Conservation (phyloP, 805 yeast genomes). For the Kazachstania africana region DNA sequence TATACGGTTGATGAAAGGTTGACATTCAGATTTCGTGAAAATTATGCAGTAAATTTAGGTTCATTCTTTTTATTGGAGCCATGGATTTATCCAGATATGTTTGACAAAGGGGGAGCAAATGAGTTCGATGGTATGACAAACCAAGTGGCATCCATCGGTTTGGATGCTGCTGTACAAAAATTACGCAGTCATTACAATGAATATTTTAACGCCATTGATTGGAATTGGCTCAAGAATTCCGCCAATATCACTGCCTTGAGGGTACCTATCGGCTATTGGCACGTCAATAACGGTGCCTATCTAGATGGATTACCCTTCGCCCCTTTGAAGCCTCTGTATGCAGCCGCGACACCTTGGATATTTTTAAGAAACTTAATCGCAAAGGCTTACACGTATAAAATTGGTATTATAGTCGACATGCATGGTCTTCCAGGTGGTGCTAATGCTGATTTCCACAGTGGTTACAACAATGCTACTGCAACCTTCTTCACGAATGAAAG, state of each 20-base stretch:
- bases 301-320: conserved; percentile 50
- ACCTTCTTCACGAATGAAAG: conserved; percentile 31
- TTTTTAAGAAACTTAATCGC: conserved; percentile 43
- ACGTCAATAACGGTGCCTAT: conserved; percentile 49
- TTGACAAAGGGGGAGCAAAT: conserved; percentile 45
- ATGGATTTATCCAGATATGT: conserved; percentile 59
- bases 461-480: conserved; percentile 31
- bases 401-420: conserved; percentile 70
- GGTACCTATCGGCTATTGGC: conserved; percentile 90
- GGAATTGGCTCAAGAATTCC: conserved; percentile 62
- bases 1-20: conserved; percentile 29
- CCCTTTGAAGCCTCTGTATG: conserved; percentile 42
- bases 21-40: conserved; percentile 47
- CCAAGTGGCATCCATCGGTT: conserved; percentile 37
- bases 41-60: conserved; percentile 82
- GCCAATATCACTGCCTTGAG: conserved; percentile 69
- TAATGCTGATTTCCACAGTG: conserved; percentile 76
- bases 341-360: conserved; percentile 53
- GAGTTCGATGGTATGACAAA: conserved; percentile 66
- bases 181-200: conserved; percentile 56
- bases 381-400: conserved; percentile 48
- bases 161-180: conserved; percentile 38
- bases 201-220: conserved; percentile 58
- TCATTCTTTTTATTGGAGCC: conserved; percentile 68
- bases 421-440: conserved; percentile 94